phyloP scores from a whole-genome alignment of 768 basidiomycete species.

The Xerocomus potaroensis region DNA sequence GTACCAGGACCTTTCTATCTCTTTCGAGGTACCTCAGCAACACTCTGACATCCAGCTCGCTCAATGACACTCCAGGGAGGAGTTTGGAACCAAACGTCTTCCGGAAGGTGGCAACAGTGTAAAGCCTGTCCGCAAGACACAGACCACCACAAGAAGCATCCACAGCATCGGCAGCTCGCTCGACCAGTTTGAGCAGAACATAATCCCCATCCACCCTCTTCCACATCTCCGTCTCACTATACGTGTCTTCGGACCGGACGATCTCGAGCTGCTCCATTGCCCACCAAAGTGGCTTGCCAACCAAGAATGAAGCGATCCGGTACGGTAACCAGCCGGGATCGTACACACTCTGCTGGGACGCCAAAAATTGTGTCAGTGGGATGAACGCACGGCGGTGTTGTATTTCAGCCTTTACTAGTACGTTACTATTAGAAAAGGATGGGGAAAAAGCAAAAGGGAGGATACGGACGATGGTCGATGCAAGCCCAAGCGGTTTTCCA shows the following conservation, averaged over 20 bases:
- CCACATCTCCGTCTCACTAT: conserved; percentile 46
- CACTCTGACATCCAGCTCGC: conserved; percentile 62
- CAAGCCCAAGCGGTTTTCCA: conserved; percentile 72
- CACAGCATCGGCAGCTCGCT: conserved; percentile 60
- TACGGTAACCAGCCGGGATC: conserved; percentile 65
- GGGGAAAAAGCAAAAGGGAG: background rate
- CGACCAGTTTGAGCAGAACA: conserved; percentile 60
- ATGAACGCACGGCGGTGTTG: conserved; percentile 42
- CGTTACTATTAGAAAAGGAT: conserved; percentile 23
- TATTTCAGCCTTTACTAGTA: conserved; percentile 70
- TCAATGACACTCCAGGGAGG: conserved; percentile 43
- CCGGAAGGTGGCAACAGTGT: conserved; percentile 58
- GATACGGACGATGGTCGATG: conserved; percentile 66
- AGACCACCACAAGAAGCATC: conserved; percentile 39
- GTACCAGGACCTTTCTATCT: conserved; percentile 61
- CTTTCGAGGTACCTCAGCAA: conserved; percentile 76
- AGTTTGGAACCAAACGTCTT: conserved; percentile 46
- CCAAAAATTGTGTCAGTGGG: conserved; percentile 51
- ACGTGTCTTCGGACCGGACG: conserved; percentile 55
- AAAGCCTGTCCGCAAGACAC: conserved; percentile 55
- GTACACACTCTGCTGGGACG: conserved; percentile 57
- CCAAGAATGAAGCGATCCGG: conserved; percentile 63
- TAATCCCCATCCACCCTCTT: conserved; percentile 66
- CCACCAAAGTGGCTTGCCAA: conserved; percentile 86
- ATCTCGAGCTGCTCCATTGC: conserved; percentile 75